A percentile compares a stretch with the other conserved stretches of the same genome.
Evolutionary conservation across 148 eudicot species (phyloP).

Genomic region (Drosera capensis): DNA sequence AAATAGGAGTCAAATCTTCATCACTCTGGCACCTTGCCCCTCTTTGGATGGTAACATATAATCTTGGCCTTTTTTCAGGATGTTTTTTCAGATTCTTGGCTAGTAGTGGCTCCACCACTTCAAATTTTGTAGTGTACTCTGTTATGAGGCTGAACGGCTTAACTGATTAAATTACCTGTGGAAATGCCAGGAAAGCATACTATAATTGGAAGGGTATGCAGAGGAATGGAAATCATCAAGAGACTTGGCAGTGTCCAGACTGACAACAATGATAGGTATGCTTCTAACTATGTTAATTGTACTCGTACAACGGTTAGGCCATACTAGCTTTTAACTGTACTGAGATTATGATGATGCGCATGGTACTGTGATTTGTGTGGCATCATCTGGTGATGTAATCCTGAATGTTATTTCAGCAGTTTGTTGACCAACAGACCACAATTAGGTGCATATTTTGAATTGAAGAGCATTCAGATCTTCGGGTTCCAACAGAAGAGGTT

Average conservation of each 20-base stretch:
- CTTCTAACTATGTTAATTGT: not conserved
- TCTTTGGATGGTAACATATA: constrained; percentile 49
- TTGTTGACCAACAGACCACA: no score
- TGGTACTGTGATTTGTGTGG: no score
- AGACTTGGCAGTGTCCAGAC: constrained; percentile 96
- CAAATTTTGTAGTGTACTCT: not conserved
- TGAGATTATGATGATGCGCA: not conserved
- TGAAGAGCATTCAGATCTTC: no score
- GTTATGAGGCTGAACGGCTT: not conserved
- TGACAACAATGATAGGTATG: constrained; percentile 80
- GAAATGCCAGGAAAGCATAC: constrained; percentile 69
- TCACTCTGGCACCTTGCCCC: constrained; percentile 72
- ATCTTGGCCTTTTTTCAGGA: not conserved
- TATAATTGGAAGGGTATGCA: constrained; percentile 90
- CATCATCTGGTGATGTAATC: no score
- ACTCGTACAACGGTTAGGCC: not conserved
- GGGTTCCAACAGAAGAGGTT: no score
- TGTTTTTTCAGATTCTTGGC: no score
- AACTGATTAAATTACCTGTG: not conserved
- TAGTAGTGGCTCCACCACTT: no score
- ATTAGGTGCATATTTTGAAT: no score
- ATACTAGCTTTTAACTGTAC: not conserved
- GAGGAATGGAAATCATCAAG: constrained; percentile 89
- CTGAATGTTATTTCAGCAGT: no score
- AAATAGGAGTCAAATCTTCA: constrained; percentile 90